Percentiles rank a stretch among this genome's conserved stretches.
These are phyloP conservation scores for Plasmopara halstedii DNA, from an alignment of 352 stramenopile species.

Conservation along the genomic window DNA sequence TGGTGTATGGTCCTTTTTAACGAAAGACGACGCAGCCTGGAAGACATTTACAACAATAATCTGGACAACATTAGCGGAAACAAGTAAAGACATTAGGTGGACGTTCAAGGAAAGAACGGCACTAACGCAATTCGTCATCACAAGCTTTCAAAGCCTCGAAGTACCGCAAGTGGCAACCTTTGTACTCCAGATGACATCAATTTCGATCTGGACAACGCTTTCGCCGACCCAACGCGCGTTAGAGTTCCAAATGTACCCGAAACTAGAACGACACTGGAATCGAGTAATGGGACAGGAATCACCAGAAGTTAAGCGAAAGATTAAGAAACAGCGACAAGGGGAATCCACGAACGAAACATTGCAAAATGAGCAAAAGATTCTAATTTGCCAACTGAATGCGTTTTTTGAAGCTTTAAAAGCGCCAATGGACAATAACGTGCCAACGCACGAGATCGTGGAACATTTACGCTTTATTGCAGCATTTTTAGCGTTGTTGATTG, in stretches of 20 bases:
- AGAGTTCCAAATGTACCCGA: constrained; percentile 56
- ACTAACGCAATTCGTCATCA: constrained; percentile 53
- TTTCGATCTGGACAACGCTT: constrained; percentile 52
- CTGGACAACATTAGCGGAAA: constrained; percentile 19
- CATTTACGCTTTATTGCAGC: constrained; percentile 43
- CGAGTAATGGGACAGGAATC: constrained; percentile 17
- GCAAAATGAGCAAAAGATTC: constrained; percentile 20
- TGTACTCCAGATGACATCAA: constrained; percentile 56
- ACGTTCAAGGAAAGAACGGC: constrained; percentile 42
- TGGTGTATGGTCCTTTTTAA: constrained; percentile 20
- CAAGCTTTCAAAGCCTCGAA: constrained; percentile 54
- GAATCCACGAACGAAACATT: constrained; percentile 1
- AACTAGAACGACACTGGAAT: constrained; percentile 60
- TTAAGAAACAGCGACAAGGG: constrained; percentile 35
- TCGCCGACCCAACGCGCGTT: constrained; percentile 48
- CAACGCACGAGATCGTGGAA: constrained; percentile 12
- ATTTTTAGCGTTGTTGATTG: constrained; percentile 73
- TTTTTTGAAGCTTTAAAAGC: constrained; percentile 35
- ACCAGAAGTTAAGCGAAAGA: constrained; percentile 11
- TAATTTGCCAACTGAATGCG: constrained; percentile 33
- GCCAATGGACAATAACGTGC: constrained; percentile 18
- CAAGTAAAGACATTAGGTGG: constrained; percentile 25
- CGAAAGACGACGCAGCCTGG: constrained; percentile 21
- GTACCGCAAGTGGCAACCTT: constrained; percentile 38
- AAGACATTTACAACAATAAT: constrained; percentile 32